Percentiles rank a stretch among this genome's conserved stretches.
Conservation (phyloP, 495 filamentous ascomycete species). For the Penicillium mononematosum region DNA sequence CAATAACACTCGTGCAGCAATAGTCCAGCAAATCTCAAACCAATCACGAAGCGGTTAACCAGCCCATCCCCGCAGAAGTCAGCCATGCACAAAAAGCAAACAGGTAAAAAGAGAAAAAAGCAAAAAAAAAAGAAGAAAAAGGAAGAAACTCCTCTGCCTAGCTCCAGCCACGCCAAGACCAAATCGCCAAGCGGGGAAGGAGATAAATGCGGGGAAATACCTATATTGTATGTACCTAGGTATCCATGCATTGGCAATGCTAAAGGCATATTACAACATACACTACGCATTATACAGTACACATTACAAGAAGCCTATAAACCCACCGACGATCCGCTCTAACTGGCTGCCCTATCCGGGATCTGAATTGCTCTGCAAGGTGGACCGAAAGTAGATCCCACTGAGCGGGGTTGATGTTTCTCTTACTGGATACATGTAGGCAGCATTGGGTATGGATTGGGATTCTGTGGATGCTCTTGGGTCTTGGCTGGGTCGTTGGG, state of each 20-base stretch:
- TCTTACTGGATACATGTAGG: no score
- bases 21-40: not conserved
- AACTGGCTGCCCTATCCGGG: no score
- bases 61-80: not conserved
- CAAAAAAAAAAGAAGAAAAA: not conserved
- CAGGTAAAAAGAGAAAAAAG: not conserved
- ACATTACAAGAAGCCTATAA: not conserved
- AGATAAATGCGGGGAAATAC: conserved; percentile 1
- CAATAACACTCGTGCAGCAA: not conserved
- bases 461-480: not conserved
- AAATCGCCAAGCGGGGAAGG: no score
- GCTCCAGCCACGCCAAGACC: not conserved
- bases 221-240: no score
- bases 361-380: no score
- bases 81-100: not conserved
- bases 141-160: not conserved
- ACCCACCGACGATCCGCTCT: no score
- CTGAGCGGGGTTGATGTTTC: no score
- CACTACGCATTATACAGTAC: not conserved
- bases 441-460: not conserved
- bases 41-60: not conserved
- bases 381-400: not conserved
- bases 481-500: not conserved
- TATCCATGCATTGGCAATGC: not conserved
- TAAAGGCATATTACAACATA: not conserved